Evolutionary conservation across 2,329 filamentous ascomycete genomes (phyloP), one percentile per base, ranked within the genome.

Genomic region (Sclerotinia nivalis): DNA sequence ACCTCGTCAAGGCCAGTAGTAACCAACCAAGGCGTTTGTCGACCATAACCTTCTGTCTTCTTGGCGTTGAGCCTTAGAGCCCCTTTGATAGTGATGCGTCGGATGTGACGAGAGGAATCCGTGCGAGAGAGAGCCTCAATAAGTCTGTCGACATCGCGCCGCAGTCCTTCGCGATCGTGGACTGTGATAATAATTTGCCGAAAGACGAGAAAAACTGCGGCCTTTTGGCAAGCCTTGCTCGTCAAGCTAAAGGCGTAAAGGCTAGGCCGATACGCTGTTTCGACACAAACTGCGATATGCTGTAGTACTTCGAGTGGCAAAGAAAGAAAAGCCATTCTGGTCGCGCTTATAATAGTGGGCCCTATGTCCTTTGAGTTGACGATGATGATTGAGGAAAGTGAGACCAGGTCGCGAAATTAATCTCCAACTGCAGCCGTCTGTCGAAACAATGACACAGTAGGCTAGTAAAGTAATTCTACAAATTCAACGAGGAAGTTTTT

Each of bases 41-140:
- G 64, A 67, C 60, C 68, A 52, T 66, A 43, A 55, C 60, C 50
- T 54, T 62, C 66, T 10, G n/a, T 10, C 12, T 52, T 45, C 50
- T 49, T 28, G 54, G 52, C 64, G n/a, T 61, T 66, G n/a, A 54
- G 45, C 60, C 43, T 60, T 59, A 69, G 60, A 69, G 28, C 43
- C 18, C 70, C 70, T 62, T 71, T 71, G 37, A 71, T 71, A 61
- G 50, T 66, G 70, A 71, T 60, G 43, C 43, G n/a, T 31, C 45
- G 70, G 59, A 71, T 61, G 31, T 71, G 66, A 67, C 54, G 25
- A 43, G 52, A 45, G 43, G 66, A 52, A 59, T 59, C 31, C 8
- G 34, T 59, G 34, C 56, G 56, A 5, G 34, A 59, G 34, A 59
- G 56, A 25, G 34, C 28, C 56, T 43, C 56, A 59, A 59, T 40